phyloP scores from a whole-genome alignment of 2,329 filamentous ascomycete genomes.

The Pseudogymnoascus sp. region DNA sequence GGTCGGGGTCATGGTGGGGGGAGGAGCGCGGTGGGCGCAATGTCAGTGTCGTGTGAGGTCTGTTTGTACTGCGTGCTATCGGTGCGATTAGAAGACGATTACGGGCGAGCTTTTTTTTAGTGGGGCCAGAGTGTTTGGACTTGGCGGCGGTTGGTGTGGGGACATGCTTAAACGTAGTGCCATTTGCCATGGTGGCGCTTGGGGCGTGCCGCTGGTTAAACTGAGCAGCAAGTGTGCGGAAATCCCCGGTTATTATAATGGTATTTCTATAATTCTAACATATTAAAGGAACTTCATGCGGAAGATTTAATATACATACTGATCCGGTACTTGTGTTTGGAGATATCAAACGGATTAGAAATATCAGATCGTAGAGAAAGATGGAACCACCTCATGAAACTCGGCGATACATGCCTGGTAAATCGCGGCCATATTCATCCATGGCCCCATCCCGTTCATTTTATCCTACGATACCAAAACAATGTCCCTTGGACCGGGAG shows the following conservation, averaged over 20 bases:
- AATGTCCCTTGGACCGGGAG: neutral
- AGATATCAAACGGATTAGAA: neutral
- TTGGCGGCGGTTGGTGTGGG: neutral
- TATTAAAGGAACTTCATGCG: neutral
- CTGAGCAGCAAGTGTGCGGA: neutral
- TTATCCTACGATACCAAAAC: neutral
- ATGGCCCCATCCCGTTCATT: slow-evolving; percentile 1
- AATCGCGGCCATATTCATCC: neutral
- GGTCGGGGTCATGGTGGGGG: neutral
- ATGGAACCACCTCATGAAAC: too few species aligned
- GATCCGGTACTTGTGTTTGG: neutral
- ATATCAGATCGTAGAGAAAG: neutral
- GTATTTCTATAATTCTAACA: neutral
- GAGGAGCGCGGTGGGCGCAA: neutral
- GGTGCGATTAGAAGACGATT: neutral
- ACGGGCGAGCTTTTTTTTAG: neutral
- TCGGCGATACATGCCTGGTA: too few species aligned
- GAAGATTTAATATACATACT: neutral
- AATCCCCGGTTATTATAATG: neutral
- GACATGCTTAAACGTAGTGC: neutral
- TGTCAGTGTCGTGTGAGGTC: neutral
- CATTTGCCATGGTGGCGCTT: neutral
- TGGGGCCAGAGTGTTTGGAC: neutral
- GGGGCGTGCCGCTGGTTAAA: neutral
- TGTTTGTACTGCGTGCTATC: neutral